Conservation (phyloP, 2,329 filamentous ascomycete genomes). For the Blastomyces gilchristii region DNA sequence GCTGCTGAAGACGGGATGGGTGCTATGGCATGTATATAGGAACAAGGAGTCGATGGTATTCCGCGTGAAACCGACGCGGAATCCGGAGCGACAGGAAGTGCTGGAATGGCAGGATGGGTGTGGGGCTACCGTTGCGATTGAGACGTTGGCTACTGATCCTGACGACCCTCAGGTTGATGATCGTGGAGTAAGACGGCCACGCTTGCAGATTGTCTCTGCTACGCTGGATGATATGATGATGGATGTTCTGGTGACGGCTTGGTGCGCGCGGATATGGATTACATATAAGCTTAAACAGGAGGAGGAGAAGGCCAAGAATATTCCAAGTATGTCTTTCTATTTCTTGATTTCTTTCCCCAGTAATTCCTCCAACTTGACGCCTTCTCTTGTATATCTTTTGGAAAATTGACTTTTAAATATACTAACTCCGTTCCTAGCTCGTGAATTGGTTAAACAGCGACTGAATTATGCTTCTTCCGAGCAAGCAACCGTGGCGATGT, state of each 20-base stretch:
- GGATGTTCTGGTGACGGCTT: constrained; percentile 14
- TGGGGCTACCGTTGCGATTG: constrained; percentile 12
- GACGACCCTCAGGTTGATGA: not conserved
- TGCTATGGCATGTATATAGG: constrained; percentile 9
- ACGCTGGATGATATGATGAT: constrained; percentile 13
- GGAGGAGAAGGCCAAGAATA: constrained; percentile 3
- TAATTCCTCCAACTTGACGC: too few relatives aligned
- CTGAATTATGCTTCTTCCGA: not conserved
- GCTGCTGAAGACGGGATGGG: constrained; percentile 13
- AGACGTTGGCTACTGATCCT: constrained; percentile 9
- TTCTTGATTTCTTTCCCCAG: not conserved
- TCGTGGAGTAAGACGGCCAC: not conserved
- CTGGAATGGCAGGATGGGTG: constrained; percentile 14
- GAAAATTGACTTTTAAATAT: not conserved
- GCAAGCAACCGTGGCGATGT: not conserved
- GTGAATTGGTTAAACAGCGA: not conserved
- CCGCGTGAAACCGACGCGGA: constrained; percentile 12
- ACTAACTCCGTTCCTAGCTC: not conserved
- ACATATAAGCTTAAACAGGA: constrained; percentile 9
- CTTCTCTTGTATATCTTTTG: too few relatives aligned
- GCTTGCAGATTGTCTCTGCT: constrained; percentile 14
- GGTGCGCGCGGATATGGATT: constrained; percentile 17
- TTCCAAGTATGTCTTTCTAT: not conserved
- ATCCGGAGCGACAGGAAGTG: constrained; percentile 7
- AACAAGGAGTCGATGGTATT: constrained; percentile 9